Evolutionary conservation across 2,329 filamentous ascomycete species (phyloP).

Genomic region (Cordyceps tenuipes): DNA sequence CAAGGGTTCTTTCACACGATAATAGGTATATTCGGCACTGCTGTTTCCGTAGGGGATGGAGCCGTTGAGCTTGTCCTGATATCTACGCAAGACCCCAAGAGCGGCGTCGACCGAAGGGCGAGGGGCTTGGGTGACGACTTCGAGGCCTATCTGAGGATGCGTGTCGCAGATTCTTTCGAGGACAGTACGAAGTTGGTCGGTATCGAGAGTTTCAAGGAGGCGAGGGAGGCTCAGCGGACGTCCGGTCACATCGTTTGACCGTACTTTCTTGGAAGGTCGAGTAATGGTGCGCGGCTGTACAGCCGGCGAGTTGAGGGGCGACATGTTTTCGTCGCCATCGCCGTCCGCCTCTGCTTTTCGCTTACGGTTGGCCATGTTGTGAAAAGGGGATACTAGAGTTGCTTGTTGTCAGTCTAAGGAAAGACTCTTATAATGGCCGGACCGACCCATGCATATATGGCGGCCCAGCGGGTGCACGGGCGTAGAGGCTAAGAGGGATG

Average conservation of each 20-base stretch:
- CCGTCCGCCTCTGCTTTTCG: conserved; percentile 81
- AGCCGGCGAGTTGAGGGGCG: conserved; percentile 74
- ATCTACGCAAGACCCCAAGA: conserved; percentile 70
- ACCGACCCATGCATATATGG: not conserved
- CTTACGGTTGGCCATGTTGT: conserved; percentile 56
- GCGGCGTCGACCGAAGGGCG: conserved; percentile 78
- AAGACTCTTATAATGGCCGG: not conserved
- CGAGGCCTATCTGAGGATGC: conserved; percentile 75
- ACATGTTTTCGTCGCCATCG: conserved; percentile 80
- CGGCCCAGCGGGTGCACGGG: not conserved
- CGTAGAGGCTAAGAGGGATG: not conserved
- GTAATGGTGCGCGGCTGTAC: conserved; percentile 60
- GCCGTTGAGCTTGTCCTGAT: conserved; percentile 67
- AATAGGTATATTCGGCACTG: conserved; percentile 89
- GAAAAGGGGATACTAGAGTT: conserved; percentile 35
- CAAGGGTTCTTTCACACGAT: conserved; percentile 77
- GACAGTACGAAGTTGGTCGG: conserved; percentile 72
- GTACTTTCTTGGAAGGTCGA: conserved; percentile 55
- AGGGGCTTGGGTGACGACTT: conserved; percentile 76
- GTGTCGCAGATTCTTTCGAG: conserved; percentile 88
- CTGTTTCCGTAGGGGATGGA: conserved; percentile 81
- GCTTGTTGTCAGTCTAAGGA: conserved; percentile 1
- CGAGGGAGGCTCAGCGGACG: conserved; percentile 51
- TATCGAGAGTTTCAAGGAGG: conserved; percentile 89
- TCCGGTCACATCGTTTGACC: conserved; percentile 57